A percentile compares a stretch with the other conserved stretches of the same genome.
These are phyloP conservation scores for Starmera caribaea DNA, from an alignment of 805 yeast species.

Conservation along the genomic window DNA sequence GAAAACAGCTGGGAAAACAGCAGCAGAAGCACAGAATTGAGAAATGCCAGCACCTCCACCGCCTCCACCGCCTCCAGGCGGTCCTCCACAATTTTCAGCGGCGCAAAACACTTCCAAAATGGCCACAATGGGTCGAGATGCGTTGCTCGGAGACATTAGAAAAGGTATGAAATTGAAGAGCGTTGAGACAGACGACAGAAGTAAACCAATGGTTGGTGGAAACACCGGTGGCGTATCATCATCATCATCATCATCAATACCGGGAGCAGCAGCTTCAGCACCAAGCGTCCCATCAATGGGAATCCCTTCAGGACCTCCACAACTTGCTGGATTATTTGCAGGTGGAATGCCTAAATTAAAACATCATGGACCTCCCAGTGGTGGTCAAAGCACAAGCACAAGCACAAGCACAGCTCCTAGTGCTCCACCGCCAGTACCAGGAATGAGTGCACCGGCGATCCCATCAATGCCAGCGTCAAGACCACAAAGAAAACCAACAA, in stretches of 20 bases:
- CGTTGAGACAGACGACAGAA: slow-evolving; percentile 57
- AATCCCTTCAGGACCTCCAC: slow-evolving; percentile 19
- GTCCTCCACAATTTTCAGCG: slow-evolving; percentile 23
- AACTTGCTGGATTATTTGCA: slow-evolving; percentile 18
- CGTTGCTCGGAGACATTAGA: slow-evolving; percentile 73
- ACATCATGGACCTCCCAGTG: slow-evolving; percentile 12
- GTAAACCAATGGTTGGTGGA: slow-evolving; percentile 44
- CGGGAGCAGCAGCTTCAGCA: slow-evolving; percentile 12
- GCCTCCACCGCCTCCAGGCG: slow-evolving; percentile 45
- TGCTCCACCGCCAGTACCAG: slow-evolving; percentile 19
- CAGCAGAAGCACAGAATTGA: slow-evolving; percentile 42
- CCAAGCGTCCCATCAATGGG: background rate
- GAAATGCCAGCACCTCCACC: slow-evolving; percentile 40
- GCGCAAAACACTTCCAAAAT: slow-evolving; percentile 19
- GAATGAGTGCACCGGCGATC: slow-evolving; percentile 10
- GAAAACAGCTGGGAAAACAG: background rate
- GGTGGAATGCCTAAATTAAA: slow-evolving; percentile 16
- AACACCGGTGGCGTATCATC: slow-evolving; percentile 5
- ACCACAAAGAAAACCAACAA: slow-evolving; percentile 9
- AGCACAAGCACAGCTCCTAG: slow-evolving; percentile 3
- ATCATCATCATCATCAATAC: background rate
- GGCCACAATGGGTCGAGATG: slow-evolving; percentile 34
- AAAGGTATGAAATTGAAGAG: slow-evolving; percentile 56
- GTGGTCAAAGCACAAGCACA: slow-evolving; percentile 1
- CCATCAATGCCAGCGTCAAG: slow-evolving; percentile 15